Evolutionary conservation across 2,329 filamentous ascomycete genomes (phyloP).

Genomic region (Colletotrichum eremochloae): DNA sequence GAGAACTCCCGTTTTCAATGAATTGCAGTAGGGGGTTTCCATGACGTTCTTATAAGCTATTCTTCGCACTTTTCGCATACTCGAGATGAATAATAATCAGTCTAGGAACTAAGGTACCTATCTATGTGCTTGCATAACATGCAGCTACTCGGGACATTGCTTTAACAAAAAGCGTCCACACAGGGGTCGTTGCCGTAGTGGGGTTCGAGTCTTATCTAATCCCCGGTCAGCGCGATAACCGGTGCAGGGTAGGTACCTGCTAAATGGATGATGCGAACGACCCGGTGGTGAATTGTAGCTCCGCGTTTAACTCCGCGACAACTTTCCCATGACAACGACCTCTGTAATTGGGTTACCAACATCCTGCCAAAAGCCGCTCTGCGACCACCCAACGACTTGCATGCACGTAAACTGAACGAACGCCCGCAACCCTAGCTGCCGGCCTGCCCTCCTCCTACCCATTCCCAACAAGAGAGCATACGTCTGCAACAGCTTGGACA

Average conservation of each 20-base stretch:
- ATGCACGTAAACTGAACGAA: neutral
- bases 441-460: neutral
- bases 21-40: neutral
- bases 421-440: neutral
- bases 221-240: conserved; percentile 25
- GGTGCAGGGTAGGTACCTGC: conserved; percentile 26
- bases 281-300: conserved; percentile 38
- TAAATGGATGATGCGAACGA: conserved; percentile 42
- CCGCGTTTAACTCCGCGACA: conserved; percentile 40
- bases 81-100: neutral
- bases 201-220: conserved; percentile 31
- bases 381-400: conserved; percentile 18
- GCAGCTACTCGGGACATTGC: conserved; percentile 1
- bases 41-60: neutral
- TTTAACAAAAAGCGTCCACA: neutral
- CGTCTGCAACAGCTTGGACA: conserved; percentile 41
- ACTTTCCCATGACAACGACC: conserved; percentile 24
- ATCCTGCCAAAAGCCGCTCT: conserved; percentile 7
- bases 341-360: neutral
- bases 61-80: neutral
- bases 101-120: neutral
- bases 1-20: neutral
- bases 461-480: conserved; percentile 25
- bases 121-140: neutral
- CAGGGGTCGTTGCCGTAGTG: neutral